Evolutionary conservation across 371 early-diverging fungal genomes (phyloP).

Genomic region (Saksenaea oblongispora): DNA sequence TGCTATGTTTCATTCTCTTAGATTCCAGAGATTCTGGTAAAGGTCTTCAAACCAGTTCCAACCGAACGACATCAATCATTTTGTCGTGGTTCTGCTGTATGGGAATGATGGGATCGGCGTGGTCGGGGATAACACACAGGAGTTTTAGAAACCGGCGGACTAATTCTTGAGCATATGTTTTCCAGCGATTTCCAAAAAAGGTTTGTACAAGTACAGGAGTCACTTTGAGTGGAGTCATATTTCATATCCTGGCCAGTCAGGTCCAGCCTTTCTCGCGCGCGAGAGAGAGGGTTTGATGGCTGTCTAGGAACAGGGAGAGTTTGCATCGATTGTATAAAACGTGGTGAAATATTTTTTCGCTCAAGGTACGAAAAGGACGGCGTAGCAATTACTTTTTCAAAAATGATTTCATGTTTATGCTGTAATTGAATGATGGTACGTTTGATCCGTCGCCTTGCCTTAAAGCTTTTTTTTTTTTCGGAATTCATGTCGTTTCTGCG

Average conservation of each 20-base stretch:
- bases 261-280: constrained; percentile 78
- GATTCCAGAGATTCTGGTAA: neutral
- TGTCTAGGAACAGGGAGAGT: constrained; percentile 48
- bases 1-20: neutral
- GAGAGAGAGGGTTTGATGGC: constrained; percentile 55
- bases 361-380: constrained; percentile 55
- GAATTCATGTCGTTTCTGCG: constrained; percentile 13
- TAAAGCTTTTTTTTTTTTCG: constrained; percentile 26
- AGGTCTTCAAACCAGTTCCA: neutral
- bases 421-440: constrained; percentile 28
- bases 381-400: constrained; percentile 22
- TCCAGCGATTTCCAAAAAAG: constrained; percentile 65
- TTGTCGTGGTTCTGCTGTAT: constrained; percentile 15
- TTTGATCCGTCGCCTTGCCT: constrained; percentile 17
- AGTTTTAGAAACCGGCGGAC: constrained; percentile 39
- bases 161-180: constrained; percentile 30
- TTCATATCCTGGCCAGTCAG: constrained; percentile 75
- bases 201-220: constrained; percentile 67
- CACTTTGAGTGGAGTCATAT: constrained; percentile 71
- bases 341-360: constrained; percentile 72
- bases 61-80: neutral
- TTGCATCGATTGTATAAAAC: constrained; percentile 78
- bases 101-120: constrained; percentile 23
- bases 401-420: constrained; percentile 22
- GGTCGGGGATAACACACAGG: constrained; percentile 22